Evolutionary conservation across 306 rosid species (phyloP), one percentile per base, ranked within the genome.

Genomic region (Sicyos baderoa): DNA sequence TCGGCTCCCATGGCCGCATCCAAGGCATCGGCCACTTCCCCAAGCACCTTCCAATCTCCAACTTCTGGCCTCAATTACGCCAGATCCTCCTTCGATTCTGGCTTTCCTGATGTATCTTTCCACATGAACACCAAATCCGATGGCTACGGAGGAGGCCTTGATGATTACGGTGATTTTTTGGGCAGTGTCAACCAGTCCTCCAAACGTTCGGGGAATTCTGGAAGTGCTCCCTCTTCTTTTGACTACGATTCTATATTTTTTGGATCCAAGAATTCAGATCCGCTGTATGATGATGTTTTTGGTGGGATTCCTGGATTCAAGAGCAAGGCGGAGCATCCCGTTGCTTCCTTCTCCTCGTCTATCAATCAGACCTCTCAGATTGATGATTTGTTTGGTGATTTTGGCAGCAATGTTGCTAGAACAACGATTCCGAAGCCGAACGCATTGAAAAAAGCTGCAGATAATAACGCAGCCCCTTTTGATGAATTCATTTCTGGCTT

Each of bases 1-100:
- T 66, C 87, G 58, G 96, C 95, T 67, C 97, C 97, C 17, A 91
- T 91, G 97, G 91, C 91, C 4, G 82, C 88, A 7, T 72, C 84
- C 3, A 91, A 87, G 61, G 81, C 71, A 68, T 14, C 45, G 2
- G 1, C 87, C 16, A 15, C 81, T 17, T 54, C 71, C 44, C 64
- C 23, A 48, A 59, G 25, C 9, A 35, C 44, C 50, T 54, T 80
- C 53, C 84, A 23, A 55, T 54, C 76, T 45, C 73, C 27, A 59
- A 73, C 78, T 59, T 77, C 77, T 13, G 80, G 82, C 16, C 21
- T 7, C n/a, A 75, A 76, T 76, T 75, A 72, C 75, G 68, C 74
- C 75, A 76, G 74, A 54, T 69, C 87, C 65, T 65, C 88, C 6
- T 72, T 75, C 57, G 13, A 72, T 40, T 75, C 89, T 68, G 0